These are phyloP conservation scores for Botrytis tulipae DNA, from an alignment of 2,329 filamentous ascomycete species.

Conservation along the genomic window DNA sequence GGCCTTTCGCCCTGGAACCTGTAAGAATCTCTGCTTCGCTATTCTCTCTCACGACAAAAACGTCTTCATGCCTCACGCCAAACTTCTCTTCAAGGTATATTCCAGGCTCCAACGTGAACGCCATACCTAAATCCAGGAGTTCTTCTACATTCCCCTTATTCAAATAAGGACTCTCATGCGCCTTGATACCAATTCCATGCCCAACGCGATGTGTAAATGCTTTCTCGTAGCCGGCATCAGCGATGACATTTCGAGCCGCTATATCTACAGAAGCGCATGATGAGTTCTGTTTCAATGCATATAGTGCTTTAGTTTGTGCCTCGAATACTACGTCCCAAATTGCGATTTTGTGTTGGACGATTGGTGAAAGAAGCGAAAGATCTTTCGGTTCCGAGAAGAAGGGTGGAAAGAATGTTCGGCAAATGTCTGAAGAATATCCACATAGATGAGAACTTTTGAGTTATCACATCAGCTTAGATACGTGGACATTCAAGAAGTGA, in stretches of 20 bases:
- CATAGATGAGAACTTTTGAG: slow-evolving; percentile 52
- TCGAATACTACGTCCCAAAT: slow-evolving; percentile 62
- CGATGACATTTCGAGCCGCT: slow-evolving; percentile 57
- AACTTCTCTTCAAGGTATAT: slow-evolving; percentile 60
- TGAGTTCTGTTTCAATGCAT: slow-evolving; percentile 49
- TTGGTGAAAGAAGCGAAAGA: slow-evolving; percentile 24
- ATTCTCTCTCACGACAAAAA: slow-evolving; percentile 54
- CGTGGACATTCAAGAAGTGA: not conserved
- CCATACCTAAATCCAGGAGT: slow-evolving; percentile 55
- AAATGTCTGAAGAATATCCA: slow-evolving; percentile 64
- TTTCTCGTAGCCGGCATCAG: slow-evolving; percentile 55
- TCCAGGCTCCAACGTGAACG: slow-evolving; percentile 62
- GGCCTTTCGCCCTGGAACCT: slow-evolving; percentile 49
- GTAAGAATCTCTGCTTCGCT: slow-evolving; percentile 56
- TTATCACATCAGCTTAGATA: slow-evolving; percentile 17
- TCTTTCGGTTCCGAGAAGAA: slow-evolving; percentile 37
- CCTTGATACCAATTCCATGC: slow-evolving; percentile 65
- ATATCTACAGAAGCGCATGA: slow-evolving; percentile 60
- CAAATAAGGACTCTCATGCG: slow-evolving; percentile 62
- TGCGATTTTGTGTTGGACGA: slow-evolving; percentile 49
- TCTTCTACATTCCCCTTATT: slow-evolving; percentile 57
- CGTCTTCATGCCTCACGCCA: slow-evolving; percentile 61
- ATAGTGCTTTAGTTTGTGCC: slow-evolving; percentile 57
- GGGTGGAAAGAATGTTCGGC: slow-evolving; percentile 56
- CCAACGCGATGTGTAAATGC: slow-evolving; percentile 62